These are phyloP conservation scores for Serendipita sp. DNA, from an alignment of 768 basidiomycete species.

Conservation along the genomic window DNA sequence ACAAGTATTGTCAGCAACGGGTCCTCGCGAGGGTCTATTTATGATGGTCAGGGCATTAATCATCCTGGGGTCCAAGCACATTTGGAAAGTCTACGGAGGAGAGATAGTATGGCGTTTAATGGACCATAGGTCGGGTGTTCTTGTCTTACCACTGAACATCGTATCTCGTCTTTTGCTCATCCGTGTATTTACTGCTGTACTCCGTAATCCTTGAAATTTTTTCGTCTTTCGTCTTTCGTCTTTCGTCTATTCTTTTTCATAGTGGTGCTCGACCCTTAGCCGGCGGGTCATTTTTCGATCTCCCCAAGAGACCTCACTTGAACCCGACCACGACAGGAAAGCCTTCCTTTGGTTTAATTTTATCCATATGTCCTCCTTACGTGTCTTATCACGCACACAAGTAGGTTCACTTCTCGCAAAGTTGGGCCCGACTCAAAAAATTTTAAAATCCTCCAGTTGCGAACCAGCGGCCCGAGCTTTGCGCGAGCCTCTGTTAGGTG, in stretches of 20 bases:
- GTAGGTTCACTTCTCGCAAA: neutral
- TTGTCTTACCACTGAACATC: neutral
- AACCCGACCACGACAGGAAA: neutral
- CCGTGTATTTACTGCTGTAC: neutral
- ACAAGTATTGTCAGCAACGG: neutral
- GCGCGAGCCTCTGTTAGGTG: neutral
- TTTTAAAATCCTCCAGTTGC: neutral
- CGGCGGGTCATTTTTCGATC: neutral
- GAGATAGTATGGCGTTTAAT: slow-evolving; percentile 1
- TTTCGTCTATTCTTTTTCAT: neutral
- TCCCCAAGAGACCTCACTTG: neutral
- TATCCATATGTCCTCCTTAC: neutral
- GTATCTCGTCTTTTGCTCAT: neutral
- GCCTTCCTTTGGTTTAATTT: neutral
- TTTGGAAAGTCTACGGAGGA: neutral
- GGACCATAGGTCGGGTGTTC: neutral
- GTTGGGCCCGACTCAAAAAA: neutral
- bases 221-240: neutral
- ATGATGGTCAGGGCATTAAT: neutral
- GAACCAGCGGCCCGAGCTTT: neutral
- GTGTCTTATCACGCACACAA: slow-evolving; percentile 1
- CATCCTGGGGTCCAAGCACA: slow-evolving; percentile 1
- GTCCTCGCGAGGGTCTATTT: neutral
- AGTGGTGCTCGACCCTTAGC: neutral
- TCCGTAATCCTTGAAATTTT: neutral